These are phyloP conservation scores for Cyberlindnera bimundalis DNA, from an alignment of 805 yeast species.

Conservation along the genomic window DNA sequence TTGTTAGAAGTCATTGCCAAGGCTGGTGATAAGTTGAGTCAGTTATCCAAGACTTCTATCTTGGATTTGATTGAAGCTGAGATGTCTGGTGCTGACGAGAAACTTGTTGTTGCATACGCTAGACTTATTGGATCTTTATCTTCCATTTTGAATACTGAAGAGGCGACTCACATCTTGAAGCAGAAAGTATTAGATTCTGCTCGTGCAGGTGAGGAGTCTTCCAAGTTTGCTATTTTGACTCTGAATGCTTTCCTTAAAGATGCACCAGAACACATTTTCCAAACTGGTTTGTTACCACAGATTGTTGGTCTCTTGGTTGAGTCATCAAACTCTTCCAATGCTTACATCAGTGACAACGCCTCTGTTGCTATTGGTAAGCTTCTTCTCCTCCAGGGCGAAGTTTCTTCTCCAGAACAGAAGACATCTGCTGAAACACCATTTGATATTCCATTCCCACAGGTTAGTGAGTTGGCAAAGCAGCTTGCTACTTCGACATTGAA, in stretches of 20 bases:
- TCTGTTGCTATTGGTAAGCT: conserved; percentile 80
- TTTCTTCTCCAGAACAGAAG: conserved; percentile 33
- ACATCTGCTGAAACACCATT: conserved; percentile 31
- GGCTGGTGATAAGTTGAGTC: conserved; percentile 77
- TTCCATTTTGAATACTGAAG: conserved; percentile 58
- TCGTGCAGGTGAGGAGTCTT: conserved; percentile 39
- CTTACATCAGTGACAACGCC: conserved; percentile 70
- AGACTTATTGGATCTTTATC: conserved; percentile 75
- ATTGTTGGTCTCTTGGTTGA: conserved; percentile 46
- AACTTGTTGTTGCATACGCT: conserved; percentile 72
- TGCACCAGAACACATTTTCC: conserved; percentile 62
- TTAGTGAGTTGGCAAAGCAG: conserved; percentile 43
- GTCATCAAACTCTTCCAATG: conserved; percentile 39
- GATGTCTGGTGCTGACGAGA: conserved; percentile 51
- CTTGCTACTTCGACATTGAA: conserved; percentile 46
- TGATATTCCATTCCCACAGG: conserved; percentile 40
- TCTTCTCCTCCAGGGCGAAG: conserved; percentile 49
- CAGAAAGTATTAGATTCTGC: conserved; percentile 53
- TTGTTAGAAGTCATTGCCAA: conserved; percentile 74
- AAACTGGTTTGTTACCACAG: conserved; percentile 46
- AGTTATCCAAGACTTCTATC: conserved; percentile 63
- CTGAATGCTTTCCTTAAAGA: conserved; percentile 78
- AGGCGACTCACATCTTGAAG: conserved; percentile 56
- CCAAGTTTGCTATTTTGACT: conserved; percentile 65
- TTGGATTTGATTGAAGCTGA: conserved; percentile 74